Evolutionary conservation across 106 monocot genomes (phyloP), one percentile per base, ranked within the genome.

Genomic region (Platanthera guangdongensis): DNA sequence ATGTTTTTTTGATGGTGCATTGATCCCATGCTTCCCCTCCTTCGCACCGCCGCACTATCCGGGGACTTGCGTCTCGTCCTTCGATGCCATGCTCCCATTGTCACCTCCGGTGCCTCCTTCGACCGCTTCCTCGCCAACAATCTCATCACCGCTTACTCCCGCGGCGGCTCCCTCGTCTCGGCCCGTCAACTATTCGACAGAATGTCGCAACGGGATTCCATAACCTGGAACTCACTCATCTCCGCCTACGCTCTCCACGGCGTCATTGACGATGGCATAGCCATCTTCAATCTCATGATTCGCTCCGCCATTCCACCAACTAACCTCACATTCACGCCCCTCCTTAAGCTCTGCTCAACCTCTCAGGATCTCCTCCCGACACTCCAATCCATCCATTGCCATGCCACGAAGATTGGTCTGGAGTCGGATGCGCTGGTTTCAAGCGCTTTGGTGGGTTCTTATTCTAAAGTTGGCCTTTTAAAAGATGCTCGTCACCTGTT

Each of bases 141-240:
- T 73, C 93, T 93, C 75, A 84, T 93, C 72, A 60, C 84, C n/a
- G 39, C 49, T 47, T 88, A 90, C 78, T 63, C 81, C 54, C 80
- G 74, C 21, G 77, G 71, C 79, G 79, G 74, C 50, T 90, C 77
- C 72, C 75, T 88, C 51, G 7, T 19, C 57, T 14, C 46, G 39
- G 88, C 93, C 28, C 84, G 79, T 62, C 68, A 65, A 32, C 73
- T 86, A 78, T 94, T 94, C 67, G 88, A 85, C 72, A 80, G 55
- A 64, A 78, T 71, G 74, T 78, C 74, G 50, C 47, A 76, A 47
- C 71, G 81, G 47, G 88, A 90, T 47, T 25, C 81, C 53, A 82
- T 90, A 73, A 79, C 90, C 53, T 90, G 59, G 65, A 93, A 93
- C 80, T 86, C 90, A 21, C 87, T 93, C 49, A 87, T 93, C 81